Base-by-base conservation (phyloP, 257 asterid genomes). In the Leonotis leonurus region DNA sequence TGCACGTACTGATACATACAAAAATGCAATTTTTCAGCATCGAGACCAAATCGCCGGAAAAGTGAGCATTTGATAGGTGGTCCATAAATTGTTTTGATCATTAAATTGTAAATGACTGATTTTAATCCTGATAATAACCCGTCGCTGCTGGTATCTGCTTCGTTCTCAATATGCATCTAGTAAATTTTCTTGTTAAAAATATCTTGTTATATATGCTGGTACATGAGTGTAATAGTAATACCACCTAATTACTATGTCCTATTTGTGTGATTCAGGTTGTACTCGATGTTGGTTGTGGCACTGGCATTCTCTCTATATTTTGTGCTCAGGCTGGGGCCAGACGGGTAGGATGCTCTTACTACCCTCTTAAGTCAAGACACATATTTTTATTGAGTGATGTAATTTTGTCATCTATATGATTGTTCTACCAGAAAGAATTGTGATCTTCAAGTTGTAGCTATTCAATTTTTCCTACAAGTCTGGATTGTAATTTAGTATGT, bases 281-380 rank as follows among this genome's bases (percentile, higher is more conserved):
- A 25, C 92, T 93, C 65, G 99, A 93, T 80, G 99, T 93, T 77
- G 99, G 99, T 25, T 93, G 99, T 75, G 99, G 99, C 64, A 85
- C 99, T n/a, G 99, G 97, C 72, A 93, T 93, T 69, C 95, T 93
- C 69, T 93, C 99, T 55, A 89, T 89, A 69, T 93, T 92, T 82
- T 93, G 99, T 81, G 99, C 99, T 35, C 99, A 85, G 78, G 99
- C 97, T 57, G 99, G 97, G 58, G 99, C 99, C 29, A 80, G 58
- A 71, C 80, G 97, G 70, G 99, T 93, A 80, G 69, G 96, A 72
- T 62, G 50, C 62, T 52, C 41, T 65, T 56, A 18, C 43, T 36
- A 44, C 45, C 21, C 35, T 70, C 50, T 69, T 14, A 22, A 13
- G 55, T 61, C 49, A 32, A 21, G 69, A 37, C 17, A 32, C 37